These are phyloP conservation scores for Pleurotus citrinopileatus DNA, from an alignment of 768 basidiomycete genomes.

Conservation along the genomic window DNA sequence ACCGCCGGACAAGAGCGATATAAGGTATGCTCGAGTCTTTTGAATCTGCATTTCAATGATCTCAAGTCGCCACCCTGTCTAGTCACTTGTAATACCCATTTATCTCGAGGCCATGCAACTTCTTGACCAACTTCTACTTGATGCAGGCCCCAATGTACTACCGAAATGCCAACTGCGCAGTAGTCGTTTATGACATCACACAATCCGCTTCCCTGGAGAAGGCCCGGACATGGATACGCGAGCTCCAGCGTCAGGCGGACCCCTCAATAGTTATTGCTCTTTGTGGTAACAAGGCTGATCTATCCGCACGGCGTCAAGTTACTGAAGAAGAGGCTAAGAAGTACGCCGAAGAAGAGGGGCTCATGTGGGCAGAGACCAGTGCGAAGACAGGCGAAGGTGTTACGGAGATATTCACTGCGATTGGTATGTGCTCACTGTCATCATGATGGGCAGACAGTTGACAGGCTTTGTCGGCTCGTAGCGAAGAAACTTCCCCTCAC, in stretches of 20 bases:
- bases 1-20: constrained; percentile 96
- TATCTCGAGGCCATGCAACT: constrained; percentile 2
- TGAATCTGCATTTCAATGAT: not conserved
- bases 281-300: constrained; percentile 93
- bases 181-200: constrained; percentile 97
- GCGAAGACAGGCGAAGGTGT: constrained; percentile 90
- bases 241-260: constrained; percentile 96
- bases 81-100: constrained; percentile 37
- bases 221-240: constrained; percentile 93
- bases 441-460: not conserved
- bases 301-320: constrained; percentile 81
- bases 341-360: constrained; percentile 88
- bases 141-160: constrained; percentile 95
- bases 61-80: constrained; percentile 10
- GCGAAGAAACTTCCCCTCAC: constrained; percentile 89
- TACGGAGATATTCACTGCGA: constrained; percentile 79
- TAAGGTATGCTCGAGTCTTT: constrained; percentile 50
- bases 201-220: constrained; percentile 89
- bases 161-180: constrained; percentile 90
- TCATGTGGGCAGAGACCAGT: constrained; percentile 92
- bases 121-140: constrained; percentile 10
- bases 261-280: constrained; percentile 95
- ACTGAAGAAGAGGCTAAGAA: constrained; percentile 87
- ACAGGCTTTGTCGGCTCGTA: constrained; percentile 25
- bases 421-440: constrained; percentile 49